phyloP scores from a whole-genome alignment of 164 flowering plant genomes.

The Vitis cinerea region DNA sequence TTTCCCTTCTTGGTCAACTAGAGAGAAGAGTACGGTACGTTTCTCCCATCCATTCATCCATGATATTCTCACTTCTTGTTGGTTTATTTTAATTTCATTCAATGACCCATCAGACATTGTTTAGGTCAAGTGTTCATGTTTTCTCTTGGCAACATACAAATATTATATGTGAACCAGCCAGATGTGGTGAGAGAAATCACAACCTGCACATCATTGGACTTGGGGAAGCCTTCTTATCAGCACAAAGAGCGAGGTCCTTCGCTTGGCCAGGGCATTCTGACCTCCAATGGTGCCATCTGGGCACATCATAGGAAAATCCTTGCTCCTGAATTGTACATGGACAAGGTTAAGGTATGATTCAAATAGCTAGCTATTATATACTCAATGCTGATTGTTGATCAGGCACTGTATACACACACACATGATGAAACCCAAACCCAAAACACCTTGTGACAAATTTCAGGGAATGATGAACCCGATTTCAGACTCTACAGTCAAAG shows the following conservation, averaged over 20 bases:
- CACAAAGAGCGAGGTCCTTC: conserved; percentile 19
- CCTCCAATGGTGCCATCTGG: conserved; percentile 27
- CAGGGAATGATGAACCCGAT: conserved; percentile 28
- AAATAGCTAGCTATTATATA: too few relatives aligned
- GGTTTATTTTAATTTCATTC: too few relatives aligned
- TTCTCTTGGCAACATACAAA: conserved; percentile 21
- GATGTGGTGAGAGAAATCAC: conserved; percentile 21
- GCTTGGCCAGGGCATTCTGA: conserved; percentile 26
- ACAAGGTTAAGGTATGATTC: conserved; percentile 27
- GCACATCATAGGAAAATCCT: conserved; percentile 26
- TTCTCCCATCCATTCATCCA: too few relatives aligned
- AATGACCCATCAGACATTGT: too few relatives aligned
- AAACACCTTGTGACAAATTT: not conserved
- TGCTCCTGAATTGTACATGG: conserved; percentile 28
- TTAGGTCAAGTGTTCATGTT: conserved; percentile 18
- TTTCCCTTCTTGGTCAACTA: conserved; percentile 15
- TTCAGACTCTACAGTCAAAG: conserved; percentile 11
- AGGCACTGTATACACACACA: too few relatives aligned
- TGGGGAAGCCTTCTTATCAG: conserved; percentile 28
- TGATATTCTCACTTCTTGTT: too few relatives aligned
- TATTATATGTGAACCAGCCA: conserved; percentile 9
- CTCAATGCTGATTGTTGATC: not conserved
- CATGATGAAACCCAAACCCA: not conserved
- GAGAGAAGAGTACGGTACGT: too few relatives aligned
- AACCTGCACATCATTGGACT: conserved; percentile 24